These are phyloP conservation scores for Thielaviopsis ethacetica DNA, from an alignment of 2,329 filamentous ascomycete species.

Conservation along the genomic window DNA sequence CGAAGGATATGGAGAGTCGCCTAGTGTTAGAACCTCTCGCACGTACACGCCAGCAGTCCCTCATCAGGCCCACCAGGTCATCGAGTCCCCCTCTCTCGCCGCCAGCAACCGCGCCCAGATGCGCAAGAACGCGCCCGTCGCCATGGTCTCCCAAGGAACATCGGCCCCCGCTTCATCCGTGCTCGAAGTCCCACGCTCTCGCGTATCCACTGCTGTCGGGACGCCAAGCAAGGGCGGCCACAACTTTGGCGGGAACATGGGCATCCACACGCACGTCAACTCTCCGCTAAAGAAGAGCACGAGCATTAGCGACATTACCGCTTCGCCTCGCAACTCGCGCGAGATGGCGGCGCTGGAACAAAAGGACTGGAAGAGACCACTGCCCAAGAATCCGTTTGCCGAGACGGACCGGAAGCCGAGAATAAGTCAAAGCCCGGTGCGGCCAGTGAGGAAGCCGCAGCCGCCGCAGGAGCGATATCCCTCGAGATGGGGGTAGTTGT, in stretches of 20 bases:
- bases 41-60: constrained; percentile 19
- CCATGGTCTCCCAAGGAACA: constrained; percentile 6
- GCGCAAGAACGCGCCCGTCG: constrained; percentile 6
- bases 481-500: constrained; percentile 1
- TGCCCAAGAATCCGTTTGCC: constrained; percentile 6
- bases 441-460: neutral
- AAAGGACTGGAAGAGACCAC: constrained; percentile 17
- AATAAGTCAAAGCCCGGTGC: neutral
- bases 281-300: constrained; percentile 69
- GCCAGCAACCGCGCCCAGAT: neutral
- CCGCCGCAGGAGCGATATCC: constrained; percentile 3
- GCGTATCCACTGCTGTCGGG: constrained; percentile 1
- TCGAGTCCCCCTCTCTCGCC: constrained; percentile 2
- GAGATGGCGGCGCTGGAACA: constrained; percentile 46
- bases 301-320: constrained; percentile 38
- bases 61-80: neutral
- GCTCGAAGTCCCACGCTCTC: neutral
- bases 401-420: neutral
- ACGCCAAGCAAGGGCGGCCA: constrained; percentile 13
- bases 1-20: constrained; percentile 24
- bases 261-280: constrained; percentile 62
- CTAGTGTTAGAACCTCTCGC: constrained; percentile 24
- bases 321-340: constrained; percentile 40
- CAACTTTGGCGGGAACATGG: constrained; percentile 54
- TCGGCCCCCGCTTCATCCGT: neutral